phyloP scores from a whole-genome alignment of 495 filamentous ascomycete species.

The Aspergillus cavernicola region DNA sequence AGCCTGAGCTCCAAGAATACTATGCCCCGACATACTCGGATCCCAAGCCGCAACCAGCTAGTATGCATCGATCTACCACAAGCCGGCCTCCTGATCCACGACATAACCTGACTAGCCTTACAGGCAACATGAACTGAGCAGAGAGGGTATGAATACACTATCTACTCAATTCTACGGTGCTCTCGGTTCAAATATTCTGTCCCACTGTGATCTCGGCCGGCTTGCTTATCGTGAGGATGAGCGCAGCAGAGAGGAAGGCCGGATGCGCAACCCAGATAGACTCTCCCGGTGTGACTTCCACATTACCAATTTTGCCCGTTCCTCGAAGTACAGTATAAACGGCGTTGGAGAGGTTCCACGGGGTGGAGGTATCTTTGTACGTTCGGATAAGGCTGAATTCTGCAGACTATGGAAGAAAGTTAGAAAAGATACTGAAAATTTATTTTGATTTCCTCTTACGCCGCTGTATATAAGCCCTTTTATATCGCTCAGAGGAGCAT shows the following conservation, averaged over 20 bases:
- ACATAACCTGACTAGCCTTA: neutral
- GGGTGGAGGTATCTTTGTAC: no score
- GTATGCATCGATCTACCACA: no score
- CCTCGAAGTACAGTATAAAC: constrained; percentile 4
- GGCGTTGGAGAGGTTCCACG: neutral
- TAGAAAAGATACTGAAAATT: no score
- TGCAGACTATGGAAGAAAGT: no score
- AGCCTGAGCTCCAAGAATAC: neutral
- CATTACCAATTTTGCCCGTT: neutral
- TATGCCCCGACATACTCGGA: neutral
- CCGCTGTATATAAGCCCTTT: no score
- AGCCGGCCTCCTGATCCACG: neutral
- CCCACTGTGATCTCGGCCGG: neutral
- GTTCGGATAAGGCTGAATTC: no score
- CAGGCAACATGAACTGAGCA: neutral
- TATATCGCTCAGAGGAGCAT: no score
- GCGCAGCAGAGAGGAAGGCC: neutral
- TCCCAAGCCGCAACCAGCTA: neutral
- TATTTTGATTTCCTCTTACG: no score
- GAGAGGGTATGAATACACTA: neutral
- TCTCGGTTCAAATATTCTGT: neutral
- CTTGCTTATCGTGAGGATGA: neutral
- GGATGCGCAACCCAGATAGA: neutral
- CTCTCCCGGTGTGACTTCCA: neutral
- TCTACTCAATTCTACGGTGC: no score